Base-by-base conservation (phyloP, 805 yeast genomes). In the Yamadazyma scolyti region DNA sequence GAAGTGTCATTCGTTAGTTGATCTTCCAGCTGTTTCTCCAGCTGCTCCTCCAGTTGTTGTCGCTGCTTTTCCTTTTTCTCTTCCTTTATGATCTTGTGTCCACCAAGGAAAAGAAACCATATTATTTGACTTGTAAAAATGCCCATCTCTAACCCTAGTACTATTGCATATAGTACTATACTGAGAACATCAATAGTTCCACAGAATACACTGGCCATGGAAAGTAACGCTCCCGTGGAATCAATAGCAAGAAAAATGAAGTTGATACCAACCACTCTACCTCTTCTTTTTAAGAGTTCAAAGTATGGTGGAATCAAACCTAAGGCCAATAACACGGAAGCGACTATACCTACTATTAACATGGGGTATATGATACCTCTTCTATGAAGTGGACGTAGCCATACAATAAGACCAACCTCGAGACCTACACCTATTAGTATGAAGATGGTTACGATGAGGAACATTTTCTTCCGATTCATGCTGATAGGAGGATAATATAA, bases 241-340 rank as follows among this genome's bases (percentile, higher is more conserved):
- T 90, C 97, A 60, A 89, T 59, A 4, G 68, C 47, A 36, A 90
- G 64, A 42, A 90, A 90, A 3, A 82, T 43, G 48, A 90, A 88
- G 52, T 88, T 88, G 48, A 90, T 82, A 0, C 97, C 97, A 3
- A 88, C 77, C 3, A 90, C 97, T 20, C 82, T 61, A 2, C 97
- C 97, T 30, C 75, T 56, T 41, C 96, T 68, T 48, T 86, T 84
- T 19, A 77, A 72, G 16, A 90, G 60, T 53, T 90, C 97, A 44
- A 77, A 78, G 52, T 89, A 90, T 4, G 97, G 96, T 0, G 97
- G 97, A 0, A 90, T 42, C 20, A 90, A 65, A 0, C 97, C 97
- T 2, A 72, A 50, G 0, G 83, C 93, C 6, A 90, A 61, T 12
- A 85, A 52, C 0, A 89, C 65, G 1, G 93, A 76, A 0, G 97